Base-by-base conservation (phyloP, 805 yeast species). In the Nakazawaea anatomiae region DNA sequence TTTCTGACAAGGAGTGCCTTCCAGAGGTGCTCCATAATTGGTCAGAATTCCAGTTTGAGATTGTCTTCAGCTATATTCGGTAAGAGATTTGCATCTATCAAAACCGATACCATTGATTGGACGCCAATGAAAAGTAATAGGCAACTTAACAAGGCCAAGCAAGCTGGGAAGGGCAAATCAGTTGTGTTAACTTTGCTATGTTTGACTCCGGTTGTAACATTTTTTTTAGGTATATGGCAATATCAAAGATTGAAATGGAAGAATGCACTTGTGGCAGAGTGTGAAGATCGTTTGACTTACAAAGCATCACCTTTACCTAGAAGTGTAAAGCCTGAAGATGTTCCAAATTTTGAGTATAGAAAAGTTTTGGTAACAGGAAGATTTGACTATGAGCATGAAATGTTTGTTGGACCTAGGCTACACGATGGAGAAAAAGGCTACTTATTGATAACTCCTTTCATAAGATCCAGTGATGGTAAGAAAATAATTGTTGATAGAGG, bases 191-290 rank as follows among this genome's bases (percentile, higher is more conserved):
- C 60, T 0, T 58, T 80, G 18, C 58, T 80, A 42, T 75, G 82
- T 31, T 79, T 92, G 25, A 92, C 95, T 85, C 99, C 99, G 0
- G 74, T 90, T 1, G 75, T 90, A 2, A 81, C 96, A 9, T 87
- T 92, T 63, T 84, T 83, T 44, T 70, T 94, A 42, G 99, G 98
- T 1, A 79, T 90, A 51, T 94, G 99, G 99, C 99, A 94, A 70
- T 82, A 88, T 44, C 73, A 80, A 58, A 75, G 99, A 56, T 70
- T 94, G 46, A 74, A 79, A 54, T 94, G 99, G 99, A 94, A 94
- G 65, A 86, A 83, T 28, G 79, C 83, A 54, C 73, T 94, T 54
- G 86, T 94, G 54, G 85, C 95, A 3, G 77, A 79, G 25, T 83
- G 92, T 60, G 97, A 94, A 65, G 89, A 88, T 60, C 72, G 91